Base-by-base conservation (phyloP, 2,329 filamentous ascomycete genomes). In the Diaporthe aspalathi region DNA sequence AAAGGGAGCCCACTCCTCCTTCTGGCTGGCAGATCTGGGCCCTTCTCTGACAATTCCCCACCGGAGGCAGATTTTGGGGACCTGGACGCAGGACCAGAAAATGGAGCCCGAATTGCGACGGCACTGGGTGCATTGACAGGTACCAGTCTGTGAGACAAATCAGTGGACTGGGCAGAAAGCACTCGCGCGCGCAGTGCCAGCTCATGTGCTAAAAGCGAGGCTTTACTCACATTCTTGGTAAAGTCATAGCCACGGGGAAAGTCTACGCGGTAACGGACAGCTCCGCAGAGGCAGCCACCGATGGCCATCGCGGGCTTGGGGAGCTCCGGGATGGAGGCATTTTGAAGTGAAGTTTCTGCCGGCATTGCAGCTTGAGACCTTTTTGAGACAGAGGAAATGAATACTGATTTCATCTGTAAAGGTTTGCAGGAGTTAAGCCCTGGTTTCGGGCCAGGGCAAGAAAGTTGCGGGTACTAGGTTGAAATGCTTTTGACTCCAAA, bases 91-190 rank as follows among this genome's bases (percentile, higher is more conserved):
- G 69, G 80, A 78, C 73, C 83, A 80, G 74, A 87, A 78, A 67
- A 89, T 81, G 5, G 82, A 76, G 66, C 86, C 86, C 9, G 84
- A 84, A 72, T 84, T 82, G 70, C 85, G 85, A 76, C 87, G 86
- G 78, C 86, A 88, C 76, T 88, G 86, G 8, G 84, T 85, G 79
- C 87, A 89, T 74, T 89, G 86, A 76, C 87, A 89, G 8, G 84
- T 86, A 56, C 78, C 77, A 72, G 81, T 80, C 84, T 86, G 14
- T 16, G 17, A 38, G 14, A 12, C 20, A 49, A n/a, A 20, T 65
- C 8, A 49, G 29, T 29, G n/a, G 29, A 50, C 12, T 24, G 45
- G 20, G 12, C 12, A 38, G 4, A 29, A n/a, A n/a, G 47, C 6
- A 12, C 9, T 38, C 16, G 22, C 16, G 14, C 6, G 32, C 29